Conservation (phyloP, 345 rosid species). For the Atalantia buxifolia region DNA sequence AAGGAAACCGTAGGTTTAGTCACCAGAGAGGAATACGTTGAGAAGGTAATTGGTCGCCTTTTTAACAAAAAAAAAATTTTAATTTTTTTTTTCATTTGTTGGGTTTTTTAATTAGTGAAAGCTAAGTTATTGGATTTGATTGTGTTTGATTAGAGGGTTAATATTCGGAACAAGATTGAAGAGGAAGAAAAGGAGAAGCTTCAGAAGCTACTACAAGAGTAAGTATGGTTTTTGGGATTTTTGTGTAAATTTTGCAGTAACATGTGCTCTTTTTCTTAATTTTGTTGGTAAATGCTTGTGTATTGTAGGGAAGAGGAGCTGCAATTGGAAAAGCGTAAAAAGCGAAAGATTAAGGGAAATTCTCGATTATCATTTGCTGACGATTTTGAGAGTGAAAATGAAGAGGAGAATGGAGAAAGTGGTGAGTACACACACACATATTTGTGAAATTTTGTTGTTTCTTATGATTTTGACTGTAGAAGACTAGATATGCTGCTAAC, state of each 20-base stretch:
- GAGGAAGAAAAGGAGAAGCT: slow-evolving; percentile 99
- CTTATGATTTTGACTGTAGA: background rate
- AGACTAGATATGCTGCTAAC: background rate
- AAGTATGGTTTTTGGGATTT: slow-evolving; percentile 18
- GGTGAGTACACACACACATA: slow-evolving; percentile 30
- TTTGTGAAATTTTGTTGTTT: slow-evolving; percentile 2
- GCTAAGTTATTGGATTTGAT: background rate
- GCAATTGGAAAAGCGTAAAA: slow-evolving; percentile 82
- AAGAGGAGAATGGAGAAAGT: slow-evolving; percentile 46
- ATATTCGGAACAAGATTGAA: slow-evolving; percentile 84
- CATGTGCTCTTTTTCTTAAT: background rate
- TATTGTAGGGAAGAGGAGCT: slow-evolving; percentile 81
- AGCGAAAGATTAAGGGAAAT: slow-evolving; percentile 74
- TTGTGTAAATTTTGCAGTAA: background rate
- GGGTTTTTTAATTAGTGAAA: background rate
- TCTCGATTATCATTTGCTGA: slow-evolving; percentile 84
- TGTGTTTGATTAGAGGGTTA: slow-evolving; percentile 63
- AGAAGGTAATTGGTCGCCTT: slow-evolving; percentile 60
- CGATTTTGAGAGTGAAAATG: slow-evolving; percentile 76
- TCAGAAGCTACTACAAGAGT: slow-evolving; percentile 91
- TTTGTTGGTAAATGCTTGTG: background rate
- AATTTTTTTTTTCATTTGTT: background rate
- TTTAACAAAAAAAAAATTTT: background rate
- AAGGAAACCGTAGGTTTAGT: slow-evolving; percentile 97
- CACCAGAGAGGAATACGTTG: slow-evolving; percentile 95